phyloP scores from a whole-genome alignment of 2,329 filamentous ascomycete species.

The Fusarium sp. region DNA sequence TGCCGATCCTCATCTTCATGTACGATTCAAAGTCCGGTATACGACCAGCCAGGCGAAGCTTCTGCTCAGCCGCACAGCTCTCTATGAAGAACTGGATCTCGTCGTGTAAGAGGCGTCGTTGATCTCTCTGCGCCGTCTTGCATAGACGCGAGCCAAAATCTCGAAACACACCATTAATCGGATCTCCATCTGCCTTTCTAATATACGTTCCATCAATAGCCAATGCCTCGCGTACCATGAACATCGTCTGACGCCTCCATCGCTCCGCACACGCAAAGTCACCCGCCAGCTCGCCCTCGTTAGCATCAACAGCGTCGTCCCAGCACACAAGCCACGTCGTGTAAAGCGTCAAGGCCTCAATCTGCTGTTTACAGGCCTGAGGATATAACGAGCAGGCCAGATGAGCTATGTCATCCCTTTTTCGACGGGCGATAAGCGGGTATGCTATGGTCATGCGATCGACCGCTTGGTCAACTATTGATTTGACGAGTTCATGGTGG shows the following conservation, averaged over 20 bases:
- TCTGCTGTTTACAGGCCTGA: conserved; percentile 23
- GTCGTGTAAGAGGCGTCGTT: conserved; percentile 39
- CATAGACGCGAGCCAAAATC: conserved; percentile 39
- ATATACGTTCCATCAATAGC: conserved; percentile 6
- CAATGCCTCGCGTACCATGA: conserved; percentile 36
- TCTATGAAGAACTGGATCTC: conserved; percentile 44
- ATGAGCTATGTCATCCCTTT: conserved; percentile 52
- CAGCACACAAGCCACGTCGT: conserved; percentile 51
- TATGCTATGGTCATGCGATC: conserved; percentile 54
- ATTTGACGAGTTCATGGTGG: conserved; percentile 37
- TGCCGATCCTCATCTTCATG: conserved; percentile 48
- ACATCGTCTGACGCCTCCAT: conserved; percentile 45
- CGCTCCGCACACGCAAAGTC: conserved; percentile 46
- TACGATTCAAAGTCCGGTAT: conserved; percentile 49
- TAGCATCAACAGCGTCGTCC: conserved; percentile 52
- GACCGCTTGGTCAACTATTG: conserved; percentile 40
- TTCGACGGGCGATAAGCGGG: conserved; percentile 39
- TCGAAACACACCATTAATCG: conserved; percentile 45
- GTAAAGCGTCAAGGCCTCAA: conserved; percentile 45
- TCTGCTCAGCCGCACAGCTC: conserved; percentile 49
- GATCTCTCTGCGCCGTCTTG: conserved; percentile 7
- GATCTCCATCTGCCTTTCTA: conserved; percentile 16
- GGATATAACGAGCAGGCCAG: conserved; percentile 44
- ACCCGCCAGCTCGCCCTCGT: conserved; percentile 46
- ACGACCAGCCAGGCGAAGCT: conserved; percentile 39